Percentiles rank a stretch among this genome's conserved stretches.
Evolutionary conservation across 2,329 filamentous ascomycete genomes (phyloP).

Genomic region (Aspergillus sp.): DNA sequence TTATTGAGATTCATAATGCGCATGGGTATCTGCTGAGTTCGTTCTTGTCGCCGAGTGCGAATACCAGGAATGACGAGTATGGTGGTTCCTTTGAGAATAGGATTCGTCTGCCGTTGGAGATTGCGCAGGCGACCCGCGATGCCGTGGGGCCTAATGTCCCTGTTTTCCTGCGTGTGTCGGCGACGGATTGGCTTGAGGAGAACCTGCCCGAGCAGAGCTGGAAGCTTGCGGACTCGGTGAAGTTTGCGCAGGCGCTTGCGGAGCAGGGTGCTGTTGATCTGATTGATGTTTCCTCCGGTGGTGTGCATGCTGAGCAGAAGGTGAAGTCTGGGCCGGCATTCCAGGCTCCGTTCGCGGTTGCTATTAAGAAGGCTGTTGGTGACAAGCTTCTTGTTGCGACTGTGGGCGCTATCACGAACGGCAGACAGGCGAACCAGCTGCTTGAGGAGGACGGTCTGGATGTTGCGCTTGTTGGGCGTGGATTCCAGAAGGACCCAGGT

Average conservation of each 20-base stretch:
- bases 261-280: constrained; percentile 44
- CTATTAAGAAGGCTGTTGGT: constrained; percentile 71
- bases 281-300: constrained; percentile 47
- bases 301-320: constrained; percentile 51
- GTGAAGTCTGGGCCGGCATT: constrained; percentile 59
- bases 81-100: constrained; percentile 62
- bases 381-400: constrained; percentile 69
- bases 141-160: constrained; percentile 68
- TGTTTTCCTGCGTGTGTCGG: constrained; percentile 71
- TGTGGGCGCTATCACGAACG: constrained; percentile 72
- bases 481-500: constrained; percentile 80
- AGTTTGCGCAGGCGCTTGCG: constrained; percentile 44
- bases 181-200: constrained; percentile 72
- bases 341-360: constrained; percentile 71
- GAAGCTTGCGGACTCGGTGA: constrained; percentile 64
- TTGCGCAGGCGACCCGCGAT: constrained; percentile 62
- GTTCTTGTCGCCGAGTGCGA: constrained; percentile 70
- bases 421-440: constrained; percentile 66
- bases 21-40: constrained; percentile 74
- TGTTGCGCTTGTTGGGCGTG: constrained; percentile 70
- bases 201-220: constrained; percentile 61
- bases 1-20: constrained; percentile 77
- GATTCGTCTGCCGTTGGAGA: constrained; percentile 65
- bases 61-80: constrained; percentile 62
- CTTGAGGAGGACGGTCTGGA: constrained; percentile 59